phyloP scores from a whole-genome alignment of 306 rosid genomes.

The Quercus suber region DNA sequence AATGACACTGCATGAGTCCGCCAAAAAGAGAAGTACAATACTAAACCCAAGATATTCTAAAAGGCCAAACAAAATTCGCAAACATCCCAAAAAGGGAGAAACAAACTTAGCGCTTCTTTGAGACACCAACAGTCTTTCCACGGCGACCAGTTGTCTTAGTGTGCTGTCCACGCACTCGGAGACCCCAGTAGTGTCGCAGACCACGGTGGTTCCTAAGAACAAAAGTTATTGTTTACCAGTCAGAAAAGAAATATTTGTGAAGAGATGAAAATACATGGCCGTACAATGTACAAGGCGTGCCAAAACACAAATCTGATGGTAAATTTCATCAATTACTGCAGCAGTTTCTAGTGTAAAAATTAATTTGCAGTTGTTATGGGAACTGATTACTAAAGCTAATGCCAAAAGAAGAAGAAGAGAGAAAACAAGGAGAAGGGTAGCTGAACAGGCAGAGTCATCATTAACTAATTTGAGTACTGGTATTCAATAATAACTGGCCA shows the following conservation, averaged over 20 bases:
- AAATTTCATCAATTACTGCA: too few species aligned
- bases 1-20: constrained; percentile 16
- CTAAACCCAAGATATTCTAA: constrained; percentile 13
- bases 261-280: background rate
- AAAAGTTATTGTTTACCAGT: background rate
- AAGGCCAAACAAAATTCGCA: constrained; percentile 13
- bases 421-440: background rate
- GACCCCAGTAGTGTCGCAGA: constrained; percentile 99
- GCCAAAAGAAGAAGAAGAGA: background rate
- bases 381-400: too few species aligned
- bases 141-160: constrained; percentile 98
- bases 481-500: background rate
- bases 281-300: background rate
- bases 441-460: background rate
- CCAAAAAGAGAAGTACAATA: constrained; percentile 20
- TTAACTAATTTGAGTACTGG: background rate
- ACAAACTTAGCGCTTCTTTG: constrained; percentile 77
- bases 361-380: too few species aligned
- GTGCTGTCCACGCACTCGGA: constrained; percentile 99
- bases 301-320: too few species aligned
- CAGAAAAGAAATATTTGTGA: background rate
- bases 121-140: constrained; percentile 98
- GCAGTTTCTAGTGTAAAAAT: too few species aligned
- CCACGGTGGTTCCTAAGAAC: constrained; percentile 88
- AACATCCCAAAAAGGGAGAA: constrained; percentile 1